Conservation (phyloP, 1,284 basidiomycete genomes). For the Cutaneotrichosporon cavernicola region DNA sequence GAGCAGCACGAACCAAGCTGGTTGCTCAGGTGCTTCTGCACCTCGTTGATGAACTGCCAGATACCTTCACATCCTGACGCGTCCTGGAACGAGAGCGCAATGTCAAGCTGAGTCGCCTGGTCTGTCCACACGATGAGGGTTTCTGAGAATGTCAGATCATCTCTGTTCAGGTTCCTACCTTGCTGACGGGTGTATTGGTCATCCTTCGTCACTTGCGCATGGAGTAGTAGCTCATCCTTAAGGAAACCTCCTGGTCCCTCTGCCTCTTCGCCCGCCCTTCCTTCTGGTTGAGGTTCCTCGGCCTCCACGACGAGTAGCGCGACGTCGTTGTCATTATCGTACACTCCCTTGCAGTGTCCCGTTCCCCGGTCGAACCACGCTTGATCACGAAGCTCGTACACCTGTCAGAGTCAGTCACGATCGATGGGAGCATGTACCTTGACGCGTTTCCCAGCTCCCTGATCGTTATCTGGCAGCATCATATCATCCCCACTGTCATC, state of each 20-base stretch:
- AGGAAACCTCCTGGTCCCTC: conserved; percentile 48
- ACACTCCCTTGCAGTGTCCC: conserved; percentile 85
- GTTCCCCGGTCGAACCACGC: conserved; percentile 93
- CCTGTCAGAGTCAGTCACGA: conserved; percentile 56
- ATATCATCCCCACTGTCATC: conserved; percentile 21
- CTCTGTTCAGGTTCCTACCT: conserved; percentile 59
- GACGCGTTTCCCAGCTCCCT: conserved; percentile 27
- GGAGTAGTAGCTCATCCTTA: conserved; percentile 45
- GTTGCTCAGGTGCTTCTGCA: conserved; percentile 62
- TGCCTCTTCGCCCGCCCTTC: conserved; percentile 43
- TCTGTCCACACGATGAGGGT: conserved; percentile 99
- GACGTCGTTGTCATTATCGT: conserved; percentile 71
- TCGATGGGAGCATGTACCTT: conserved; percentile 20
- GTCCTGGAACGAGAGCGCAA: conserved; percentile 96
- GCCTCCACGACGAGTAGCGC: conserved; percentile 80
- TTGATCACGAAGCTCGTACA: conserved; percentile 84
- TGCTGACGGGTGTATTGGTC: conserved; percentile 92
- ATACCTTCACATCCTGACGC: conserved; percentile 93
- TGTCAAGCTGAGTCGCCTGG: conserved; percentile 79
- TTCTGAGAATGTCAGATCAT: conserved; percentile 58
- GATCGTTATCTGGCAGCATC: conserved; percentile 19
- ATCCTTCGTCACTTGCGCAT: conserved; percentile 55
- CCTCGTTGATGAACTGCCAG: conserved; percentile 94
- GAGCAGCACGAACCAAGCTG: conserved; percentile 32
- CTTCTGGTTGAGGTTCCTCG: conserved; percentile 67